Evolutionary conservation across 2,329 filamentous ascomycete genomes (phyloP).

Genomic region (Nothomitra cinnamomea): DNA sequence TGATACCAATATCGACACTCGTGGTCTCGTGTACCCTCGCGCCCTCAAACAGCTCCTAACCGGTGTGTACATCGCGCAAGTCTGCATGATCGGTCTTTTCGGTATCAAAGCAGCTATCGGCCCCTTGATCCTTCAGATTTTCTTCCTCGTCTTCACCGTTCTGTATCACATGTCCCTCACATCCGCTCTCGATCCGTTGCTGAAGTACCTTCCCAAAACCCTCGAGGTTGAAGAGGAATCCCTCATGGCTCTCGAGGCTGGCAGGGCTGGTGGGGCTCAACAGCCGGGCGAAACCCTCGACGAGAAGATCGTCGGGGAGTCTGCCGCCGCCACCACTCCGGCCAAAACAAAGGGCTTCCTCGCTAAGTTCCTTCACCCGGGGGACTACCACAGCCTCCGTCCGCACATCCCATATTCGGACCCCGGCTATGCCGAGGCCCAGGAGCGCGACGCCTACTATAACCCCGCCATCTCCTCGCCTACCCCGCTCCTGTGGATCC

Average conservation of each 20-base stretch:
- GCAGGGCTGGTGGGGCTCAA: no score
- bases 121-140: conserved; percentile 58
- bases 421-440: conserved; percentile 42
- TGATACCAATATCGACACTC: conserved; percentile 67
- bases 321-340: conserved; percentile 14
- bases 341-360: conserved; percentile 40
- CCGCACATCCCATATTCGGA: conserved; percentile 50
- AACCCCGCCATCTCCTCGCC: conserved; percentile 49
- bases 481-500: conserved; percentile 68
- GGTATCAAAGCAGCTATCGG: conserved; percentile 48
- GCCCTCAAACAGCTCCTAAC: conserved; percentile 73
- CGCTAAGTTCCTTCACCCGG: conserved; percentile 57
- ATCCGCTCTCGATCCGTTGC: conserved; percentile 54
- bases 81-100: conserved; percentile 76
- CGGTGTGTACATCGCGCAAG: conserved; percentile 66
- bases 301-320: conserved; percentile 7
- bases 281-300: conserved; percentile 13
- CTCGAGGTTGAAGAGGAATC: conserved; percentile 40
- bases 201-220: conserved; percentile 67
- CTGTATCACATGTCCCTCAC: conserved; percentile 63
- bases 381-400: conserved; percentile 36
- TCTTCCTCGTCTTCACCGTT: conserved; percentile 56
- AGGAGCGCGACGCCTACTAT: conserved; percentile 52
- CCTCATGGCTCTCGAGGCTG: conserved; percentile 22
- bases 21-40: conserved; percentile 74